Evolutionary conservation across 345 rosid species (phyloP).

Genomic region (Eucalyptus viminalis): DNA sequence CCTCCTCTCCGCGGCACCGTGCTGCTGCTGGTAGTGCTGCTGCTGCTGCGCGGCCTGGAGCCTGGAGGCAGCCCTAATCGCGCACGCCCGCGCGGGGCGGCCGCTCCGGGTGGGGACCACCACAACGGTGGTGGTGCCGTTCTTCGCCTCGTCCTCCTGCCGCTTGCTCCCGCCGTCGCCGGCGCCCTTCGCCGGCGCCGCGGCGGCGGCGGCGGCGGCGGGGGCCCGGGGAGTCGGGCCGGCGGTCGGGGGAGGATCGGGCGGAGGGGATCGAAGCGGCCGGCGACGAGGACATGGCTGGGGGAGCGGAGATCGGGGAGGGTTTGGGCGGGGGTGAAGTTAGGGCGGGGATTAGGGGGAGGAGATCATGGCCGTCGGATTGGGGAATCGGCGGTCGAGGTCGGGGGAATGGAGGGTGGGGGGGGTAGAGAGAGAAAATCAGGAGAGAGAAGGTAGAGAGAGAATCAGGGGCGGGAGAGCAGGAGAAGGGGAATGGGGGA

Average conservation of each 20-base stretch:
- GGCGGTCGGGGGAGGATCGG: constrained; percentile 22
- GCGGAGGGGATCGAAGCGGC: constrained; percentile 30
- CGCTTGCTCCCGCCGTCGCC: not conserved
- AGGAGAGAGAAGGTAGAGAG: not conserved
- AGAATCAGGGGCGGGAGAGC: not conserved
- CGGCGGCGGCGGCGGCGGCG: not conserved
- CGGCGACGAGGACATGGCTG: constrained; percentile 36
- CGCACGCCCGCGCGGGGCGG: constrained; percentile 94
- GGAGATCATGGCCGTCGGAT: not conserved
- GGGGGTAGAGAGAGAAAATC: not conserved
- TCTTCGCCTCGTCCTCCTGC: not conserved
- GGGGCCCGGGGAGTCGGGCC: constrained; percentile 3
- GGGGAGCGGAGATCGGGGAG: constrained; percentile 5
- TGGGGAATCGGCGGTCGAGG: not conserved
- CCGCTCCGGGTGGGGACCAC: constrained; percentile 42
- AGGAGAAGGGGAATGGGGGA: not conserved
- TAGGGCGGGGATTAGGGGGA: not conserved
- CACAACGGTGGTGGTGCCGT: not conserved
- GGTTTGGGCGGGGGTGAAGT: constrained; percentile 8
- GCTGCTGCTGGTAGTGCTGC: constrained; percentile 17
- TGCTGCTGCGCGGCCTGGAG: constrained; percentile 38
- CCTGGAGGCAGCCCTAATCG: constrained; percentile 72
- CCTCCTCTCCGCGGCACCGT: constrained; percentile 44
- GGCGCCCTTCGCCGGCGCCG: not conserved
- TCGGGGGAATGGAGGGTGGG: not conserved